A percentile compares a stretch with the other conserved stretches of the same genome.
Evolutionary conservation across 164 flowering plant species (phyloP).

Genomic region (Umbilicus rupestris): DNA sequence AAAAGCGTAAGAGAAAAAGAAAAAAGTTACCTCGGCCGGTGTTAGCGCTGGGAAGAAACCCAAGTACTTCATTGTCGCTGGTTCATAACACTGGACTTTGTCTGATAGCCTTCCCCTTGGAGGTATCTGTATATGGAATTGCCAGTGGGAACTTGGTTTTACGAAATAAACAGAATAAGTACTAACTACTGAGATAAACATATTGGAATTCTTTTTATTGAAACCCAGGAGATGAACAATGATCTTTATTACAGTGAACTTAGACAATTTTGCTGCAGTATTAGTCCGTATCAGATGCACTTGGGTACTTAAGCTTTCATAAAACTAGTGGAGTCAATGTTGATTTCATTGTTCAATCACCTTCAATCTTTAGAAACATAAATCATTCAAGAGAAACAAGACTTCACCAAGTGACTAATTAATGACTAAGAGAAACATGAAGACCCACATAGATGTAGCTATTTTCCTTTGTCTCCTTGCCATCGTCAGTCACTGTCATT

Average conservation of each 20-base stretch:
- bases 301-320: no score
- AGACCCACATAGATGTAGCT: conserved; percentile 80
- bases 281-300: no score
- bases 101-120: conserved; percentile 54
- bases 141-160: background rate
- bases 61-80: conserved; percentile 97
- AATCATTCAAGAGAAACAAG: background rate
- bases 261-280: background rate
- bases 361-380: background rate
- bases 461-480: conserved; percentile 67
- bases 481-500: conserved; percentile 71
- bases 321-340: no score
- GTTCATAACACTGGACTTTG: conserved; percentile 93
- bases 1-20: background rate
- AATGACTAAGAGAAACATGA: background rate
- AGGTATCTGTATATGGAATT: conserved; percentile 53
- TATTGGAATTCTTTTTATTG: background rate
- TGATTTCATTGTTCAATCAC: no score
- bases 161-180: background rate
- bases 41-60: conserved; percentile 73
- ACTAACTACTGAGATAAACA: background rate
- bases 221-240: background rate
- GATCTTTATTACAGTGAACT: background rate
- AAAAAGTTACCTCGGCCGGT: conserved; percentile 51
- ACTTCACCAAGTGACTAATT: no score